These are phyloP conservation scores for Syzygium syzygioides DNA, from an alignment of 441 rosid genomes.

Conservation along the genomic window DNA sequence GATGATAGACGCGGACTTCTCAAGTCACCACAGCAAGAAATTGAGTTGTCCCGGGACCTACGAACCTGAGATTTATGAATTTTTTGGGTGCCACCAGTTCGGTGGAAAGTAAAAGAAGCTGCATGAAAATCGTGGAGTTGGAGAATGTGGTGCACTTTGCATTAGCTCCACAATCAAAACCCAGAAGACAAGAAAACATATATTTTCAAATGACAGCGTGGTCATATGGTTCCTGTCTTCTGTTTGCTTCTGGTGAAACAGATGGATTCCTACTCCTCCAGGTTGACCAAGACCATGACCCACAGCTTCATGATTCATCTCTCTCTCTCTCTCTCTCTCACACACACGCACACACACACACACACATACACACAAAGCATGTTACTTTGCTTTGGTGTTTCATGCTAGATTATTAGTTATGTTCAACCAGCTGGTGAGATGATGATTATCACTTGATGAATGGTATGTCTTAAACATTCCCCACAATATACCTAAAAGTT, in stretches of 20 bases:
- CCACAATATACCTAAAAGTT: background rate
- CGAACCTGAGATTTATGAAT: background rate
- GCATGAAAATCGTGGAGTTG: background rate
- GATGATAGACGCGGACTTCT: background rate
- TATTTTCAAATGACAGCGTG: background rate
- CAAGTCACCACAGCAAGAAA: background rate
- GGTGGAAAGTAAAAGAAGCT: background rate
- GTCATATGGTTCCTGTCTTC: background rate
- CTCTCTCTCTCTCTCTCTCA: background rate
- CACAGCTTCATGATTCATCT: background rate
- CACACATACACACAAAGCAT: background rate
- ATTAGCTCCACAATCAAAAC: background rate
- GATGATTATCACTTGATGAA: background rate
- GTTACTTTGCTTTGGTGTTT: background rate
- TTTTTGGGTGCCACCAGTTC: background rate
- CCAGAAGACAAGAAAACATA: background rate
- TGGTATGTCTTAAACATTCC: background rate
- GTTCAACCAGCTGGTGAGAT: background rate
- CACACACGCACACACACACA: background rate
- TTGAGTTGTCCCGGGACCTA: background rate
- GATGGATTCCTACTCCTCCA: background rate
- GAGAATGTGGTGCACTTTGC: background rate
- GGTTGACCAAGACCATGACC: background rate
- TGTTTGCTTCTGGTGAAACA: background rate
- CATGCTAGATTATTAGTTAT: background rate